A percentile compares a stretch with the other conserved stretches of the same genome.
Evolutionary conservation across 768 basidiomycete genomes (phyloP).

Genomic region (Aureoboletus auriporus): DNA sequence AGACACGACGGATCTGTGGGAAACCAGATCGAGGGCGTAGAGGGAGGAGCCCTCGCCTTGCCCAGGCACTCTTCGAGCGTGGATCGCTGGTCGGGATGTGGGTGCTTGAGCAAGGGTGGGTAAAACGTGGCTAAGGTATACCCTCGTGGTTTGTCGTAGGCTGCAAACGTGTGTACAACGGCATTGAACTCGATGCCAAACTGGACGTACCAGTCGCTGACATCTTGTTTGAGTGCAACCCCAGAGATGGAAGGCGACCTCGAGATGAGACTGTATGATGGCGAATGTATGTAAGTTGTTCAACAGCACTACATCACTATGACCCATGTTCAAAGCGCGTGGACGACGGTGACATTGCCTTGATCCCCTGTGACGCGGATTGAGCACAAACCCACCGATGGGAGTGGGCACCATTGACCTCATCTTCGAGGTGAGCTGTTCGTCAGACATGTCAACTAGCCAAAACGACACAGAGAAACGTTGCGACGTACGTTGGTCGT

Average conservation of each 20-base stretch:
- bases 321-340: conserved; percentile 20
- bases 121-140: conserved; percentile 19
- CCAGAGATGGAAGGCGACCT: conserved; percentile 72
- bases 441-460: neutral
- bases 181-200: conserved; percentile 88
- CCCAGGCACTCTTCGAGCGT: conserved; percentile 43
- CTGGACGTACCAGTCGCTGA: conserved; percentile 87
- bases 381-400: conserved; percentile 14
- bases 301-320: neutral
- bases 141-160: conserved; percentile 68
- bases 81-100: conserved; percentile 28
- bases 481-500: conserved; percentile 36
- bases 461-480: neutral
- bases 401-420: conserved; percentile 16
- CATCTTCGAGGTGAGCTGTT: conserved; percentile 16
- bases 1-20: too few species aligned
- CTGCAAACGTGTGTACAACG: conserved; percentile 70
- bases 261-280: conserved; percentile 50
- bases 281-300: neutral
- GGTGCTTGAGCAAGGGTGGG: conserved; percentile 24
- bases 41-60: too few species aligned
- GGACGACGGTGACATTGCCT: neutral
- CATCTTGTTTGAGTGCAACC: conserved; percentile 51
- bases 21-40: too few species aligned
- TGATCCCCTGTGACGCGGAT: conserved; percentile 17